These are phyloP conservation scores for Hirschioporus abietinus DNA, from an alignment of 768 basidiomycete genomes.

Conservation along the genomic window DNA sequence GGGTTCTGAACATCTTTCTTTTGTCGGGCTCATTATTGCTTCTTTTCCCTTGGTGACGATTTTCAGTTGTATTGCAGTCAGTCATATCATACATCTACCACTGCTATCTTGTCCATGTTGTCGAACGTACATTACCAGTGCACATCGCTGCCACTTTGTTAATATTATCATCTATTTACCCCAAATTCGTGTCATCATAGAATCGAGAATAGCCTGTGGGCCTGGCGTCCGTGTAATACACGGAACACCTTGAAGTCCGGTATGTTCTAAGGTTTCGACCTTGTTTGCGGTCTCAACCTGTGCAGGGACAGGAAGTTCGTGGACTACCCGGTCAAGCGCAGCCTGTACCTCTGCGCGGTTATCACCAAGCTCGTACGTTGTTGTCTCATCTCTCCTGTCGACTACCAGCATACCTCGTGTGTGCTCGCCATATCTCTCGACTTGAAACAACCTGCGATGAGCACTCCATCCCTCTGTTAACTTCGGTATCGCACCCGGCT, in stretches of 20 bases:
- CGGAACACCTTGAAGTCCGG: slow-evolving; percentile 20
- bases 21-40: neutral
- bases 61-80: neutral
- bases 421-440: slow-evolving; percentile 64
- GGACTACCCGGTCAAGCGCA: slow-evolving; percentile 35
- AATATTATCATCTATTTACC: slow-evolving; percentile 15
- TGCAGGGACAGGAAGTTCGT: slow-evolving; percentile 40
- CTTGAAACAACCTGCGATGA: slow-evolving; percentile 20
- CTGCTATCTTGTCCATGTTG: neutral
- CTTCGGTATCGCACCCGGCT: slow-evolving; percentile 16
- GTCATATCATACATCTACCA: neutral
- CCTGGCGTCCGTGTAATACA: slow-evolving; percentile 64
- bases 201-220: slow-evolving; percentile 37
- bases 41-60: neutral
- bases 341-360: slow-evolving; percentile 63
- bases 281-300: slow-evolving; percentile 34
- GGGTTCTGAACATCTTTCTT: neutral
- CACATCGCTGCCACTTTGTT: neutral
- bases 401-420: slow-evolving; percentile 87
- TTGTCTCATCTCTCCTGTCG: slow-evolving; percentile 63
- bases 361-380: slow-evolving; percentile 59
- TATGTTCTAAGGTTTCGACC: slow-evolving; percentile 9
- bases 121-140: neutral
- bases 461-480: slow-evolving; percentile 53
- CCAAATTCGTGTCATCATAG: slow-evolving; percentile 57